Evolutionary conservation across 2,329 filamentous ascomycete genomes (phyloP).

Genomic region (Claviceps purpurea): DNA sequence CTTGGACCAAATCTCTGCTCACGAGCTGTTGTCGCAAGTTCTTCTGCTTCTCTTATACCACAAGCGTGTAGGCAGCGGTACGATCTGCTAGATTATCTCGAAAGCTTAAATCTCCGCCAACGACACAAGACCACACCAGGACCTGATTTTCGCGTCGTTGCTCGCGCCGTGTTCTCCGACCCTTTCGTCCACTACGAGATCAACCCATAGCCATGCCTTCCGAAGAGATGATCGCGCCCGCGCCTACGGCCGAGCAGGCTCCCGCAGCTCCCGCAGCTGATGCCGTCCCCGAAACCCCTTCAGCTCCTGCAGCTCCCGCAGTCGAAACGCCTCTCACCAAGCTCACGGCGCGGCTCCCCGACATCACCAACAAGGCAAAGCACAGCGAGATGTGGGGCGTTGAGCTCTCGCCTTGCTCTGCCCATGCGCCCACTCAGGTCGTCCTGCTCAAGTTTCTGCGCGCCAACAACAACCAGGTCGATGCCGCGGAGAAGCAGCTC

Average conservation of each 20-base stretch:
- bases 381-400: constrained; percentile 84
- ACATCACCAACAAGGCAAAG: constrained; percentile 41
- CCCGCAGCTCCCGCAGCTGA: constrained; percentile 9
- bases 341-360: constrained; percentile 44
- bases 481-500: constrained; percentile 66
- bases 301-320: constrained; percentile 2
- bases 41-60: too few relatives aligned
- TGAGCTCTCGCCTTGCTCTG: constrained; percentile 36
- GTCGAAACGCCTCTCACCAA: constrained; percentile 31
- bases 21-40: too few relatives aligned
- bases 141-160: neutral
- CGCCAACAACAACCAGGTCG: constrained; percentile 67
- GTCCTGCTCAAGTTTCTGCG: constrained; percentile 89
- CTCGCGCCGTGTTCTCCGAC: neutral
- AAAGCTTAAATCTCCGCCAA: neutral
- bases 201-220: constrained; percentile 9
- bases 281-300: constrained; percentile 7
- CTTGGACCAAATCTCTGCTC: too few relatives aligned
- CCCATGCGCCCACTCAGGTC: constrained; percentile 63
- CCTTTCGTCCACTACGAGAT: neutral
- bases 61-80: too few relatives aligned
- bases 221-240: constrained; percentile 12
- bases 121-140: neutral
- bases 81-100: neutral
- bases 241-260: neutral